Conservation (phyloP, 23 red algal species). For the Gracilaria caudata region DNA sequence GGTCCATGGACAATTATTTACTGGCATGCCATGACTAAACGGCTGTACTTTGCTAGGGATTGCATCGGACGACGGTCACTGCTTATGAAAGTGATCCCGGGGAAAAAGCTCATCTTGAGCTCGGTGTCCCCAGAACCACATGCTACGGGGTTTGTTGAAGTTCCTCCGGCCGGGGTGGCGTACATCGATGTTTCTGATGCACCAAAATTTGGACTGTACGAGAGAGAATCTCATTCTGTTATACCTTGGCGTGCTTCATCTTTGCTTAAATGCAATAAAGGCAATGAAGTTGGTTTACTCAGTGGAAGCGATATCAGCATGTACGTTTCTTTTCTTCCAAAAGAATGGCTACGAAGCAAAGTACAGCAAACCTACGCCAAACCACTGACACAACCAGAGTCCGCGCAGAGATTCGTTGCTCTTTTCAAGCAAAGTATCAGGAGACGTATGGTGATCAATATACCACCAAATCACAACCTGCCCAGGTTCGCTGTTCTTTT, state of each 20-base stretch:
- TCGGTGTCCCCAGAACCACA: conserved; percentile 41
- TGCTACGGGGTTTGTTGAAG: conserved; percentile 36
- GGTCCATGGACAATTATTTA: conserved; percentile 84
- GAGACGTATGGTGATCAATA: conserved; percentile 30
- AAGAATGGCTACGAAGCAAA: conserved; percentile 26
- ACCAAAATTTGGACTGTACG: conserved; percentile 23
- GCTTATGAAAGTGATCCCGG: conserved; percentile 41
- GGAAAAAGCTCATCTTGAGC: conserved; percentile 28
- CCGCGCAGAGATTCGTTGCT: conserved; percentile 34
- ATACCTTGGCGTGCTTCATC: conserved; percentile 3
- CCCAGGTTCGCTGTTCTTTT: conserved; percentile 83
- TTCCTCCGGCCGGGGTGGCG: conserved; percentile 49
- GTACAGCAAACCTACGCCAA: too few relatives aligned
- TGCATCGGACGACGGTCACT: conserved; percentile 85
- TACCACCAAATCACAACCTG: background rate
- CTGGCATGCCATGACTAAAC: conserved; percentile 27
- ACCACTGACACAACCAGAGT: background rate
- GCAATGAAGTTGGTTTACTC: background rate
- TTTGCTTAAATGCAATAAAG: background rate
- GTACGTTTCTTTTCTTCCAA: conserved; percentile 62
- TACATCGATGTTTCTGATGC: conserved; percentile 44
- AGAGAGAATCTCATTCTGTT: conserved; percentile 30
- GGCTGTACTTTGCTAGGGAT: conserved; percentile 78
- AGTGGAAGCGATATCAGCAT: conserved; percentile 34
- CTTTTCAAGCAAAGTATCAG: conserved; percentile 38